Conservation (phyloP, 805 yeast genomes). For the Candida pini region DNA sequence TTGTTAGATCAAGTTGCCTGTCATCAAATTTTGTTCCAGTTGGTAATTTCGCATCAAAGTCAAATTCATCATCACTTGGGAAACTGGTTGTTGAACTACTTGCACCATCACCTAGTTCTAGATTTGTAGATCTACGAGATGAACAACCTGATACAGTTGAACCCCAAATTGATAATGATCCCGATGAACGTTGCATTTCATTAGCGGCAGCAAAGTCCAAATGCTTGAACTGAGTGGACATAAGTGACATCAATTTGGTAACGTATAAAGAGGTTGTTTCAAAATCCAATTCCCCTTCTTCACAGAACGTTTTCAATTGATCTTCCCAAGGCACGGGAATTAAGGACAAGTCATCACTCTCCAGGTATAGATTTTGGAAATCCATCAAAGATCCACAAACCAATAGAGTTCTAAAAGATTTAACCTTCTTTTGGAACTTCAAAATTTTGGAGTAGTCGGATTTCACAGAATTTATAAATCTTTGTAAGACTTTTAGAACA, state of each 20-base stretch:
- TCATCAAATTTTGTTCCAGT: constrained; percentile 1
- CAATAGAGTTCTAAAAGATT: constrained; percentile 4
- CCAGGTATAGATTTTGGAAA: background rate
- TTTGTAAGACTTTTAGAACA: constrained; percentile 8
- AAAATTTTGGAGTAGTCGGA: constrained; percentile 1
- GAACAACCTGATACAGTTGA: too few relatives aligned
- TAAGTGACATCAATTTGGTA: too few relatives aligned
- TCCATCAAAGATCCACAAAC: constrained; percentile 1
- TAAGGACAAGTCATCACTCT: background rate
- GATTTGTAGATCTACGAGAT: too few relatives aligned
- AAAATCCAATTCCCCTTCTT: too few relatives aligned
- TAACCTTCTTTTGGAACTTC: background rate
- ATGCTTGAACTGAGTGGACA: too few relatives aligned
- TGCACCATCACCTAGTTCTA: too few relatives aligned
- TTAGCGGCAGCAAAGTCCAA: too few relatives aligned
- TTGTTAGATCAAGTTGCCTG: constrained; percentile 6
- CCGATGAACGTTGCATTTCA: too few relatives aligned
- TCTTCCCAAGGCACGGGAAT: too few relatives aligned
- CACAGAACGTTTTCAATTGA: too few relatives aligned
- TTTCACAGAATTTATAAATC: constrained; percentile 4
- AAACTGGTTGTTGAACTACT: background rate
- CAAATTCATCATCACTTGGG: background rate
- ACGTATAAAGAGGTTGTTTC: too few relatives aligned
- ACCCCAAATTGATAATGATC: too few relatives aligned
- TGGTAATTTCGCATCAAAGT: background rate